Percentiles rank a stretch among this genome's conserved stretches.
Conservation (phyloP, 129 eudicot species). For the Flaveria robusta region DNA sequence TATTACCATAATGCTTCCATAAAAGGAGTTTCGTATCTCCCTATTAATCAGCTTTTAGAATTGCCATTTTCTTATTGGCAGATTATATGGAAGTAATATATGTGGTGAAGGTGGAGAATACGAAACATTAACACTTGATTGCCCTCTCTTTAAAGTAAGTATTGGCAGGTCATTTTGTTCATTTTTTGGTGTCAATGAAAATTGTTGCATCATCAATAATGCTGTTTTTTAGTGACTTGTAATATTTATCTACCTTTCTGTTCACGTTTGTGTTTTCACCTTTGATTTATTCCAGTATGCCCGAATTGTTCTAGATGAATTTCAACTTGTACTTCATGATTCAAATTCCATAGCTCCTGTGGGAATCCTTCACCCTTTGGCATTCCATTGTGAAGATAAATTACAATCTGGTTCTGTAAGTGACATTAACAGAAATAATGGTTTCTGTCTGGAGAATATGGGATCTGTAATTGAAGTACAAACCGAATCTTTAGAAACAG, state of each 20-base stretch:
- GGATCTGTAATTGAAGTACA: slow-evolving; percentile 67
- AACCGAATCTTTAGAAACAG: slow-evolving; percentile 46
- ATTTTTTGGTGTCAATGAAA: background rate
- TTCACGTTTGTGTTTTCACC: slow-evolving; percentile 38
- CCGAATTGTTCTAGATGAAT: slow-evolving; percentile 84
- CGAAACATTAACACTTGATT: slow-evolving; percentile 93
- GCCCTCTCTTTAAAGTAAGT: slow-evolving; percentile 87
- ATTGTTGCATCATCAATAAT: background rate
- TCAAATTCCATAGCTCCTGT: slow-evolving; percentile 91
- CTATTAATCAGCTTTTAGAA: slow-evolving; percentile 8
- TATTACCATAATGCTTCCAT: background rate
- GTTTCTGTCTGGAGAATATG: slow-evolving; percentile 40
- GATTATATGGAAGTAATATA: slow-evolving; percentile 88
- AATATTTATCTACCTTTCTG: slow-evolving; percentile 15
- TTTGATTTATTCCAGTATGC: slow-evolving; percentile 66
- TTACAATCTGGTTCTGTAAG: slow-evolving; percentile 21
- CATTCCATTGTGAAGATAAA: slow-evolving; percentile 76
- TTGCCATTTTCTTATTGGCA: slow-evolving; percentile 34
- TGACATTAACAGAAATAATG: slow-evolving; percentile 41
- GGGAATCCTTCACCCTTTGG: slow-evolving; percentile 90
- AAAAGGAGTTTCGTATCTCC: slow-evolving; percentile 8
- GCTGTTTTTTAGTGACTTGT: slow-evolving; percentile 3
- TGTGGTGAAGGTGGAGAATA: slow-evolving; percentile 99
- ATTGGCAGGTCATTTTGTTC: background rate
- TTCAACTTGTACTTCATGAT: slow-evolving; percentile 76